phyloP scores from a whole-genome alignment of 192 early-diverging fungal species.

The Oehlia diaphana region DNA sequence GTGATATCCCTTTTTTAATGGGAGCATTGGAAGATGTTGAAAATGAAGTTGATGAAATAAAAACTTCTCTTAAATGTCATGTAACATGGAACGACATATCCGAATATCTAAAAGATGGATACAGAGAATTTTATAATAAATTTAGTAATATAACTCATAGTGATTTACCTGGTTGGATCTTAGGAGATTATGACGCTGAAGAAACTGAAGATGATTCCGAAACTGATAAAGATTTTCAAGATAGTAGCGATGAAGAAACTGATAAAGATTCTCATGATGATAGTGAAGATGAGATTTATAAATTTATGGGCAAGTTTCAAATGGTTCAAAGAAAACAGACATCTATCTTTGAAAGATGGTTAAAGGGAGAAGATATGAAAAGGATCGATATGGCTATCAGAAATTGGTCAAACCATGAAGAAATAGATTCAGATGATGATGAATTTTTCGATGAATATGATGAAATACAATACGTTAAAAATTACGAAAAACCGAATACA shows the following conservation, averaged over 20 bases:
- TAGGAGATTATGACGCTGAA: not conserved
- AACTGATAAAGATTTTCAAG: too few species aligned
- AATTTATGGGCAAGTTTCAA: not conserved
- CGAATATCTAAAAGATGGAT: not conserved
- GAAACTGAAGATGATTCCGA: not conserved
- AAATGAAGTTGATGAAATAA: slow-evolving; percentile 11
- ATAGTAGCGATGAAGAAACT: too few species aligned
- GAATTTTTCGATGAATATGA: not conserved
- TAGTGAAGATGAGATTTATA: too few species aligned
- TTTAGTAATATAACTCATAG: not conserved
- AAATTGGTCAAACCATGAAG: too few species aligned
- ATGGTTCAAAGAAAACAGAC: not conserved
- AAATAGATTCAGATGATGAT: too few species aligned
- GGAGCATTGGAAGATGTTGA: not conserved
- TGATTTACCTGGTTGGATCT: not conserved
- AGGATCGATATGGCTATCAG: too few species aligned
- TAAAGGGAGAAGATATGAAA: not conserved
- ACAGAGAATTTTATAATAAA: slow-evolving; percentile 16
- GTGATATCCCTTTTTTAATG: not conserved
- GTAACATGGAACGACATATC: slow-evolving; percentile 29
- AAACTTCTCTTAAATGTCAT: not conserved
- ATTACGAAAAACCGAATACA: slow-evolving; percentile 1
- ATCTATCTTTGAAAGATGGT: slow-evolving; percentile 29
- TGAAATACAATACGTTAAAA: not conserved
- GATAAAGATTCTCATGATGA: too few species aligned